phyloP scores from a whole-genome alignment of 352 stramenopile genomes.

The Poterioochromonas sp. region DNA sequence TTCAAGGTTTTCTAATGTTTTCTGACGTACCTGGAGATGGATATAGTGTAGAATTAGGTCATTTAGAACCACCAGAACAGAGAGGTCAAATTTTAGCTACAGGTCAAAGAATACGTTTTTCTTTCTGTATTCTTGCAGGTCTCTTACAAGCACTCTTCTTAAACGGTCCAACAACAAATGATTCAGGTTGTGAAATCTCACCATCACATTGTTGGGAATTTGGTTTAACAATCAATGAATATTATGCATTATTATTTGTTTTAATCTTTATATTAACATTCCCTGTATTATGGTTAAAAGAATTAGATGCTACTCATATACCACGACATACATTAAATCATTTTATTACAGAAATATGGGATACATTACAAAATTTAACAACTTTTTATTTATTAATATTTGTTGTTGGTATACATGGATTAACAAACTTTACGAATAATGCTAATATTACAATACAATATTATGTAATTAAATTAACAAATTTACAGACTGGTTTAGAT shows the following conservation, averaged over 20 bases:
- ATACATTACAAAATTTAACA: conserved; percentile 18
- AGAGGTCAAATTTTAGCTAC: conserved; percentile 32
- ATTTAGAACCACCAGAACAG: conserved; percentile 3
- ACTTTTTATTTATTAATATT: conserved; percentile 32
- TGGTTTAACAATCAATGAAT: conserved; percentile 31
- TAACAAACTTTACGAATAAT: conserved; percentile 31
- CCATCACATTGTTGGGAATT: conserved; percentile 7
- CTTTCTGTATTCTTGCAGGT: conserved; percentile 19
- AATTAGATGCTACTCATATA: conserved; percentile 16
- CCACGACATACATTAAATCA: conserved; percentile 2
- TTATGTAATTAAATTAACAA: conserved; percentile 33
- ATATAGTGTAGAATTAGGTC: conserved; percentile 30
- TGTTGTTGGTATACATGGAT: conserved; percentile 4
- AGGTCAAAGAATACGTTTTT: conserved; percentile 28
- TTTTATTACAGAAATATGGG: conserved; percentile 12
- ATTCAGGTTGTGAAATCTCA: background rate
- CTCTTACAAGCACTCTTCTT: conserved; percentile 25
- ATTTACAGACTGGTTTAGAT: conserved; percentile 31
- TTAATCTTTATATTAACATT: conserved; percentile 20
- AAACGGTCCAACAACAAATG: conserved; percentile 29
- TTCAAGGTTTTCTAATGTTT: conserved; percentile 29
- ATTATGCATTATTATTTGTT: conserved; percentile 26
- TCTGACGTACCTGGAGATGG: conserved; percentile 30
- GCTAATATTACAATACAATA: conserved; percentile 19
- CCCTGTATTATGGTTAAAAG: conserved; percentile 24